Conservation (phyloP, 805 yeast species). For the Diddensiella transvaalensis region DNA sequence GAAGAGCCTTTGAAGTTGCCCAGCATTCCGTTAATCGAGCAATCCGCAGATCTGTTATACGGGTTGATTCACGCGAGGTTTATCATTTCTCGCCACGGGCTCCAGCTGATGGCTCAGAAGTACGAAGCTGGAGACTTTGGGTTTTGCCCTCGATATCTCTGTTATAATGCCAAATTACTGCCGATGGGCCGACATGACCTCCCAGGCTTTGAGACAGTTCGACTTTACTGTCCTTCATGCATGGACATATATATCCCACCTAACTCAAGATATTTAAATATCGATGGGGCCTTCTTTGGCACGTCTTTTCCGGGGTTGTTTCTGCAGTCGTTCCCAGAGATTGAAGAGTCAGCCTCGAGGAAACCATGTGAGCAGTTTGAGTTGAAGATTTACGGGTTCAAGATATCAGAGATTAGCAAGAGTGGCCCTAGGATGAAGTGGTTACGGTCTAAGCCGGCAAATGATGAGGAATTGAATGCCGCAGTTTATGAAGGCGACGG, state of each 20-base stretch:
- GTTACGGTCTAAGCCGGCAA: constrained; percentile 76
- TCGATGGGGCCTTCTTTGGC: constrained; percentile 97
- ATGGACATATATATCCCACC: constrained; percentile 86
- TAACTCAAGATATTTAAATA: constrained; percentile 76
- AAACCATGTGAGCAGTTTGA: constrained; percentile 49
- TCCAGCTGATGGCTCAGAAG: constrained; percentile 82
- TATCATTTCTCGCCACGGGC: constrained; percentile 83
- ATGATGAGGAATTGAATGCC: constrained; percentile 59
- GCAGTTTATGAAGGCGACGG: constrained; percentile 16
- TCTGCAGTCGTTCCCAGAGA: constrained; percentile 86
- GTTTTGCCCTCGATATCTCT: constrained; percentile 80
- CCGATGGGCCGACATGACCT: constrained; percentile 91
- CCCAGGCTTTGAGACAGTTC: constrained; percentile 87
- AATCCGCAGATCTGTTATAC: constrained; percentile 86
- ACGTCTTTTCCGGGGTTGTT: constrained; percentile 93
- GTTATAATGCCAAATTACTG: constrained; percentile 84
- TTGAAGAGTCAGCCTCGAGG: constrained; percentile 68
- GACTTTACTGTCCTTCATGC: constrained; percentile 93
- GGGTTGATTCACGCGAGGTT: constrained; percentile 93
- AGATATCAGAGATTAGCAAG: constrained; percentile 64
- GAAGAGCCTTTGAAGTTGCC: constrained; percentile 54
- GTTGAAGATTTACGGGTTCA: constrained; percentile 83
- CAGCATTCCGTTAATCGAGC: constrained; percentile 73
- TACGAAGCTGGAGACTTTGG: constrained; percentile 89
- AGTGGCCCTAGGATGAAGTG: constrained; percentile 96